Base-by-base conservation (phyloP, 2,329 filamentous ascomycete species). In the Diplodia mutila region DNA sequence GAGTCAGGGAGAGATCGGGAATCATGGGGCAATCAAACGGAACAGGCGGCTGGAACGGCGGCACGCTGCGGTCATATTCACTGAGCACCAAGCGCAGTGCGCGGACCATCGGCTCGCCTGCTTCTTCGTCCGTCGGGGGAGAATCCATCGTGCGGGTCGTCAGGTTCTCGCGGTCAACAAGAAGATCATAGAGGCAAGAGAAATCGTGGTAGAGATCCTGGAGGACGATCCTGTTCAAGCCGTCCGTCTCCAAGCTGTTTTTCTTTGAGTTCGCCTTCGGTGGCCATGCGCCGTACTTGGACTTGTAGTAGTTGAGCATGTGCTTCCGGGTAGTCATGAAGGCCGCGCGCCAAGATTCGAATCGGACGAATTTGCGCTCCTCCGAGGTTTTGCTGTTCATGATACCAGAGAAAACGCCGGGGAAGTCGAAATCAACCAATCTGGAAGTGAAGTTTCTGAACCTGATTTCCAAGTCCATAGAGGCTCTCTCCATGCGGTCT, bases 231-330 rank as follows among this genome's bases (percentile, higher is more conserved):
- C 95, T 87, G 78, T 97, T 97, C 25, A 98, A 84, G 0, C 94
- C 94, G 72, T 89, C 91, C 72, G 94, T 93, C 32, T 91, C 90
- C 71, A 97, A 92, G 0, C 90, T 87, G 75, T 97, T 97, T 85
- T 96, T 97, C 84, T 96, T 97, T 73, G 89, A 94, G 73, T 87
- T 91, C 1, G 93, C 93, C 77, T 95, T 97, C 9, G 95, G 94
- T 2, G 95, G 94, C 94, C 94, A 92, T 34, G 88, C 85, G n/a
- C 89, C 89, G 73, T 89, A 90, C 55, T 86, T 84, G 61, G 84
- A 78, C 70, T 89, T 88, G 75, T 89, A 96, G 77, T 93, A 90
- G 70, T 84, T 82, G 61, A 93, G 82, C 21, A 90, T 86, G 75
- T 93, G 92, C 48, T 88, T 87, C 48, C 92, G 86, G 84, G 94